Evolutionary conservation across 768 basidiomycete genomes (phyloP).

Genomic region (Panellus pusillus): DNA sequence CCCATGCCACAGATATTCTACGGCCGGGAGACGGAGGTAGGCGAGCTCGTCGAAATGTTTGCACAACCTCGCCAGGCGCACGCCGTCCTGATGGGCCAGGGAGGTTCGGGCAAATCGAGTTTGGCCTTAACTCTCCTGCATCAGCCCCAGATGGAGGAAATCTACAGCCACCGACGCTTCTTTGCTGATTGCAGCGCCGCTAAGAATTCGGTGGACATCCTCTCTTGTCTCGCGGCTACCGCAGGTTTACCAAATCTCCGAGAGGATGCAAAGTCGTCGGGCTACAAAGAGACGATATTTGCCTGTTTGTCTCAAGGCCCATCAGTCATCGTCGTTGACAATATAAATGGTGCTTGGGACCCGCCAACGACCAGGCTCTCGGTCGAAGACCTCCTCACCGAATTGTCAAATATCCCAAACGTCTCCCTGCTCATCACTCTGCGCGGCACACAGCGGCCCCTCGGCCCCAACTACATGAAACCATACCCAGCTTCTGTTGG

Average conservation of each 20-base stretch:
- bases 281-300: slow-evolving; percentile 8
- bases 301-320: slow-evolving; percentile 2
- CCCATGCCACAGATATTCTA: slow-evolving; percentile 20
- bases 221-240: slow-evolving; percentile 6
- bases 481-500: slow-evolving; percentile 13
- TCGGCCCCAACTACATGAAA: slow-evolving; percentile 20
- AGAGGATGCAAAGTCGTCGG: slow-evolving; percentile 3
- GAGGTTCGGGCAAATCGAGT: slow-evolving; percentile 17
- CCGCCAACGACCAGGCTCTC: slow-evolving; percentile 11
- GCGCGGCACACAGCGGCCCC: slow-evolving; percentile 19
- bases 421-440: slow-evolving; percentile 20
- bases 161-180: slow-evolving; percentile 5
- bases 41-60: slow-evolving; percentile 14
- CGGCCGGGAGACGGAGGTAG: slow-evolving; percentile 18
- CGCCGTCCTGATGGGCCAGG: slow-evolving; percentile 15
- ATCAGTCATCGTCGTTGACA: slow-evolving; percentile 17
- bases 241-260: slow-evolving; percentile 4
- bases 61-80: slow-evolving; percentile 6
- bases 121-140: slow-evolving; percentile 5
- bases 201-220: not conserved
- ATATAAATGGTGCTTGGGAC: slow-evolving; percentile 20
- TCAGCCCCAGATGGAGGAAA: slow-evolving; percentile 7
- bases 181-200: slow-evolving; percentile 10
- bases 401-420: slow-evolving; percentile 11
- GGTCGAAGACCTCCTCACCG: slow-evolving; percentile 20